A percentile compares a stretch with the other conserved stretches of the same genome.
Conservation (phyloP, 2,329 filamentous ascomycete genomes). For the Nothomitra cinnamomea region DNA sequence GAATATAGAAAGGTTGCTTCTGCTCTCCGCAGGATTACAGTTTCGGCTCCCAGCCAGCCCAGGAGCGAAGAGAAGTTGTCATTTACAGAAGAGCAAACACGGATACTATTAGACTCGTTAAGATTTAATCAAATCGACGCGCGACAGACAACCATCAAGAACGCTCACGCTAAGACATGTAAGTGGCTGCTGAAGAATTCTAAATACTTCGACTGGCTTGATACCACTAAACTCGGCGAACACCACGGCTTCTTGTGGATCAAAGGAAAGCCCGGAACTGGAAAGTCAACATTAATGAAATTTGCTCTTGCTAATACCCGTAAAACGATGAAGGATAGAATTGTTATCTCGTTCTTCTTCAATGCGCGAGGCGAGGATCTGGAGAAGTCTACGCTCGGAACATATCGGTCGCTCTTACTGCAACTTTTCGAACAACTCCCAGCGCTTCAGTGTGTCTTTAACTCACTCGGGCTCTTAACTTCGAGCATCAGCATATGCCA, state of each 20-base stretch:
- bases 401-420: conserved; percentile 33
- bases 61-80: neutral
- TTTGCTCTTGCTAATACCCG: conserved; percentile 13
- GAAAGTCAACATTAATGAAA: conserved; percentile 25
- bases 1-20: conserved; percentile 2
- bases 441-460: conserved; percentile 20
- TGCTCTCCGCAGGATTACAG: neutral
- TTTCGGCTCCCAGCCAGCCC: neutral
- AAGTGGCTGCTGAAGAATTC: conserved; percentile 24
- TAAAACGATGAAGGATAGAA: conserved; percentile 9
- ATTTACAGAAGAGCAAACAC: conserved; percentile 8
- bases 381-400: conserved; percentile 29
- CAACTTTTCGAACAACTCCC: conserved; percentile 26
- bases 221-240: conserved; percentile 14
- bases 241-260: conserved; percentile 21
- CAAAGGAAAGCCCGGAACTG: conserved; percentile 24
- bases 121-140: conserved; percentile 25
- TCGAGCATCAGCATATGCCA: conserved; percentile 8
- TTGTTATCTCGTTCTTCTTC: conserved; percentile 31
- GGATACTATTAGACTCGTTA: conserved; percentile 17
- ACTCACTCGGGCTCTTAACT: conserved; percentile 13
- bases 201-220: conserved; percentile 23
- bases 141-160: conserved; percentile 22
- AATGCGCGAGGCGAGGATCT: conserved; percentile 27
- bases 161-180: conserved; percentile 25